These are phyloP conservation scores for Camelina hispida DNA, from an alignment of 345 rosid species.

Conservation along the genomic window DNA sequence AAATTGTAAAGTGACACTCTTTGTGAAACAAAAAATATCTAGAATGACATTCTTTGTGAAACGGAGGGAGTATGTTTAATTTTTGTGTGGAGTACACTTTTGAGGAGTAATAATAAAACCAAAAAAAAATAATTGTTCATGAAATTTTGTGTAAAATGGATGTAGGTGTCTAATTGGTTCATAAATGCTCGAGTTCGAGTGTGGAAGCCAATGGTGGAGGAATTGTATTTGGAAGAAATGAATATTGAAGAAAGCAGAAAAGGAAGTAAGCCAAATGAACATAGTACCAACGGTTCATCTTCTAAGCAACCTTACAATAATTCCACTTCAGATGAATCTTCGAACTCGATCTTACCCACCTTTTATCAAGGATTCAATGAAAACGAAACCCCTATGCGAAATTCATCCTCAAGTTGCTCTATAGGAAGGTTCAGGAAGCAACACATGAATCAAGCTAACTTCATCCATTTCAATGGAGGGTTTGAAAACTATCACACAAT, in stretches of 20 bases:
- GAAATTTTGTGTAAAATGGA: background rate
- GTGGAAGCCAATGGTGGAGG: constrained; percentile 94
- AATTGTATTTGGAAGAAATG: constrained; percentile 72
- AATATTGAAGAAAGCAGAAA: constrained; percentile 49
- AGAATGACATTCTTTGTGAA: too few species aligned
- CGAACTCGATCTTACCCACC: constrained; percentile 1
- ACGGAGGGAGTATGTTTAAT: too few species aligned
- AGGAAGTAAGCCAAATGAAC: constrained; percentile 30
- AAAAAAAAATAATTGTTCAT: background rate
- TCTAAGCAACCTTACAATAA: constrained; percentile 35
- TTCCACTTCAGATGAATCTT: constrained; percentile 28
- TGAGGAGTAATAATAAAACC: background rate
- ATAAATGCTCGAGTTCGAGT: constrained; percentile 84
- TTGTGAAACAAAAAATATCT: too few species aligned
- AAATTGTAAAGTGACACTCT: too few species aligned
- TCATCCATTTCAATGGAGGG: constrained; percentile 55
- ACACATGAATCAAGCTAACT: constrained; percentile 48
- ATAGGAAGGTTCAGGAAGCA: constrained; percentile 39
- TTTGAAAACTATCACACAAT: constrained; percentile 44
- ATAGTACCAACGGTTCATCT: constrained; percentile 51
- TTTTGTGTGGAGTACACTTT: background rate
- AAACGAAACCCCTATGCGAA: constrained; percentile 24
- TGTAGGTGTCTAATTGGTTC: constrained; percentile 56
- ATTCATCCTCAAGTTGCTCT: constrained; percentile 40
- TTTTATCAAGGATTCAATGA: constrained; percentile 27